A percentile compares a stretch with the other conserved stretches of the same genome.
Conservation (phyloP, 495 filamentous ascomycete species). For the Amorphotheca resinae region DNA sequence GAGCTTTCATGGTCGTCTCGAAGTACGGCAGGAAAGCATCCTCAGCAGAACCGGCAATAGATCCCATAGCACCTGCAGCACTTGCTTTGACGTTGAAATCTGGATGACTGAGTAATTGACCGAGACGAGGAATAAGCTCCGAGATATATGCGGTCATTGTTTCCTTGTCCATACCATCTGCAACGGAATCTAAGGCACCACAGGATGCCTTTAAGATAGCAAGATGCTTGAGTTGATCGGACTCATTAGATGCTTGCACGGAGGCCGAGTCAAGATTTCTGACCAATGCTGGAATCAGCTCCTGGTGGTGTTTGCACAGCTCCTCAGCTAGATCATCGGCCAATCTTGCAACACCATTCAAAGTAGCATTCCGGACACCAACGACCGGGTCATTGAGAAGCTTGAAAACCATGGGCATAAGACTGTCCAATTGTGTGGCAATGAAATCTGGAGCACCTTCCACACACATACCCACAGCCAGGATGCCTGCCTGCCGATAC, state of each 20-base stretch:
- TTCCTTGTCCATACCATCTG: conserved; percentile 77
- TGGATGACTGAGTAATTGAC: conserved; percentile 62
- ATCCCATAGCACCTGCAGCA: conserved; percentile 78
- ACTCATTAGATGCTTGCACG: conserved; percentile 28
- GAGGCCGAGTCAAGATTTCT: conserved; percentile 77
- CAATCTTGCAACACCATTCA: conserved; percentile 75
- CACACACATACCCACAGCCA: conserved; percentile 85
- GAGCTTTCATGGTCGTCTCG: conserved; percentile 69
- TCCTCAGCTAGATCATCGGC: conserved; percentile 90
- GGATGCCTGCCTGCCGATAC: conserved; percentile 76
- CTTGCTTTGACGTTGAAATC: conserved; percentile 84
- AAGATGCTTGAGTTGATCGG: conserved; percentile 55
- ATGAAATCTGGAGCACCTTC: conserved; percentile 97
- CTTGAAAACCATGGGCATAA: conserved; percentile 75
- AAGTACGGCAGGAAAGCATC: conserved; percentile 84
- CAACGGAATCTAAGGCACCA: conserved; percentile 81
- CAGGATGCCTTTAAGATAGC: conserved; percentile 83
- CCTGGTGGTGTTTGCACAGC: conserved; percentile 67
- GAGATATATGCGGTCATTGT: conserved; percentile 70
- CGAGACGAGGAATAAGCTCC: conserved; percentile 73
- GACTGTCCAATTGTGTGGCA: conserved; percentile 70
- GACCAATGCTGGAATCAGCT: conserved; percentile 70
- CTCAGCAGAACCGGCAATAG: conserved; percentile 72
- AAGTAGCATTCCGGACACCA: conserved; percentile 72
- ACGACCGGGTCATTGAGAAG: conserved; percentile 72